phyloP scores from a whole-genome alignment of 2,329 filamentous ascomycete genomes.

The Aspergillus japonicus region DNA sequence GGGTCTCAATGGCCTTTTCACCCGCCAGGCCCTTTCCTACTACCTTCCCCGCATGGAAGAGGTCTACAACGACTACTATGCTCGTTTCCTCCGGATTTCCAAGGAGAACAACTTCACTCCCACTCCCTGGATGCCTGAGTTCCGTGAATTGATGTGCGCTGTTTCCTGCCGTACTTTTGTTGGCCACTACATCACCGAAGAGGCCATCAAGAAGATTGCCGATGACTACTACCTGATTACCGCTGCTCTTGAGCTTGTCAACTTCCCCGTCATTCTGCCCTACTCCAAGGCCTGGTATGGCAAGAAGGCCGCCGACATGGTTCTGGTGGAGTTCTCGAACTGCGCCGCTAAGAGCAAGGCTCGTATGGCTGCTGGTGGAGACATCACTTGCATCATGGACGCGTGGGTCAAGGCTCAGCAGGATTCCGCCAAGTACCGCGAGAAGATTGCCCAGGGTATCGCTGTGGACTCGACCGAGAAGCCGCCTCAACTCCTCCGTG shows the following conservation, averaged over 20 bases:
- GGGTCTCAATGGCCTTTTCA: constrained; percentile 92
- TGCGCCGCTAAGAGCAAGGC: constrained; percentile 93
- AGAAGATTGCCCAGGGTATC: constrained; percentile 72
- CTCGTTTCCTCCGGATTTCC: constrained; percentile 73
- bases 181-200: constrained; percentile 89
- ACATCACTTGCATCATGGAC: constrained; percentile 91
- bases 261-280: constrained; percentile 94
- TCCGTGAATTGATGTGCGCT: constrained; percentile 93
- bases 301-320: constrained; percentile 92
- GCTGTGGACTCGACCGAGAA: constrained; percentile 70
- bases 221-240: constrained; percentile 98
- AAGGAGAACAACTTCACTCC: constrained; percentile 70
- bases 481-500: constrained; percentile 50
- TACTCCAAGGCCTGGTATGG: constrained; percentile 97
- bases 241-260: constrained; percentile 91
- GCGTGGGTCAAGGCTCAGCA: constrained; percentile 89
- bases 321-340: constrained; percentile 82
- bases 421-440: constrained; percentile 76
- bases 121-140: constrained; percentile 82
- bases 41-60: constrained; percentile 93
- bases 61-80: constrained; percentile 84
- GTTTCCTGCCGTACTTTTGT: constrained; percentile 96
- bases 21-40: constrained; percentile 77
- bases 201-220: constrained; percentile 87
- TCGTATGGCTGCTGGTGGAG: constrained; percentile 83